Conservation (phyloP, 345 rosid species). For the Dimocarpus longan region DNA sequence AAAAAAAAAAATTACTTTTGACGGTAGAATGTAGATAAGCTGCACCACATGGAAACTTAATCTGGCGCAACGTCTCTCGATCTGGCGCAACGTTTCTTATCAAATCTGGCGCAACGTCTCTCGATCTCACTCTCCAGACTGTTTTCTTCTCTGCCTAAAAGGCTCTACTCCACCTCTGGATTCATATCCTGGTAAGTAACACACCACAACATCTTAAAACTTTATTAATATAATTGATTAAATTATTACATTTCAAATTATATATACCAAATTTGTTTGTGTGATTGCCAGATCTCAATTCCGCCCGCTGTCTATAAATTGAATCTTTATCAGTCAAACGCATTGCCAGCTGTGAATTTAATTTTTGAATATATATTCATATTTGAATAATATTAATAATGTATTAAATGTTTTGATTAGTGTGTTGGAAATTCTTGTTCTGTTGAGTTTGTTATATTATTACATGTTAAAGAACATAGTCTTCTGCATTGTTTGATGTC, state of each 20-base stretch:
- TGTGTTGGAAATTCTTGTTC: background rate
- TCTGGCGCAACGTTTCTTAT: background rate
- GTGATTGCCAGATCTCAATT: conserved; percentile 13
- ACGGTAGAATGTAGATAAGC: too few relatives aligned
- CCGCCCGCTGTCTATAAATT: background rate
- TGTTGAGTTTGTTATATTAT: background rate
- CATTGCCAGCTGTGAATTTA: background rate
- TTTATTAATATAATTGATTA: background rate
- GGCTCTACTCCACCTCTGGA: background rate
- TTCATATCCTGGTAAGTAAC: conserved; percentile 13
- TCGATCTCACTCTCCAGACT: background rate
- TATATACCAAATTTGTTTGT: background rate
- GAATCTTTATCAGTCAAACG: background rate
- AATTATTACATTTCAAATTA: background rate
- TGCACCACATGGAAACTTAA: background rate
- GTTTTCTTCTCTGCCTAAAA: background rate
- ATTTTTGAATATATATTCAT: background rate
- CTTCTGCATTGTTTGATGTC: background rate
- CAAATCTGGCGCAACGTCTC: background rate
- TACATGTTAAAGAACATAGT: background rate
- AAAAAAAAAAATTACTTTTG: too few relatives aligned
- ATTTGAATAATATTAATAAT: background rate
- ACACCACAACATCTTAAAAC: background rate
- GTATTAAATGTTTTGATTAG: background rate
- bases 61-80: background rate